These are phyloP conservation scores for Komagataella pastoris DNA, from an alignment of 805 yeast genomes.

Conservation along the genomic window DNA sequence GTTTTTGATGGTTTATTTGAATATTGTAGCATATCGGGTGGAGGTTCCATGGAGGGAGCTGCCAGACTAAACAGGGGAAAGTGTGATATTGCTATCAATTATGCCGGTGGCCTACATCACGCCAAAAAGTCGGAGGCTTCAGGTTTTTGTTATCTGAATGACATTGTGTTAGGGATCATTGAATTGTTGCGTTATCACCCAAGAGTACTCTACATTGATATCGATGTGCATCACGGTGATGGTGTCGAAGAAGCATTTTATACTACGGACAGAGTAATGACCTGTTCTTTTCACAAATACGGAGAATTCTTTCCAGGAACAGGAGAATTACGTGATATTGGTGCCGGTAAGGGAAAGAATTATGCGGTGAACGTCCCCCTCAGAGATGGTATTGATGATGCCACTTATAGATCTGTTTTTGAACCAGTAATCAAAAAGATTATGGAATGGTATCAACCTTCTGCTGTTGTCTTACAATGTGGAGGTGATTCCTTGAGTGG, in stretches of 20 bases:
- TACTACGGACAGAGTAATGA: conserved; percentile 84
- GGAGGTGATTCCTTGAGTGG: conserved; percentile 97
- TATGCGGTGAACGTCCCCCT: conserved; percentile 79
- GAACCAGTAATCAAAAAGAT: conserved; percentile 76
- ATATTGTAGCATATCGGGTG: conserved; percentile 70
- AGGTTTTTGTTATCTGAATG: conserved; percentile 86
- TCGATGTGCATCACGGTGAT: conserved; percentile 90
- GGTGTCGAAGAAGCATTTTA: conserved; percentile 94
- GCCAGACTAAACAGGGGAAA: conserved; percentile 69
- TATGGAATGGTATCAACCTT: conserved; percentile 84
- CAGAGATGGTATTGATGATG: conserved; percentile 91
- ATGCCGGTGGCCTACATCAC: conserved; percentile 90
- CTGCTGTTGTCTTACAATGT: conserved; percentile 94
- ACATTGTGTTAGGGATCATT: conserved; percentile 74
- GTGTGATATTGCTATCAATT: conserved; percentile 84
- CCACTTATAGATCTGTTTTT: conserved; percentile 67
- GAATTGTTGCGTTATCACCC: conserved; percentile 74
- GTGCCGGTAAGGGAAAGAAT: conserved; percentile 75
- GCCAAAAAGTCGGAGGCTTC: conserved; percentile 85
- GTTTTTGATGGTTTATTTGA: conserved; percentile 71
- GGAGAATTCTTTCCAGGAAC: conserved; percentile 94
- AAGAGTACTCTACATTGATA: conserved; percentile 77
- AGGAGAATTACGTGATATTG: conserved; percentile 74
- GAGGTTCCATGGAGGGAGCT: conserved; percentile 86
- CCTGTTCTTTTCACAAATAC: conserved; percentile 82